Conservation (phyloP, 495 filamentous ascomycete species). For the Aspergillus kassunensis region DNA sequence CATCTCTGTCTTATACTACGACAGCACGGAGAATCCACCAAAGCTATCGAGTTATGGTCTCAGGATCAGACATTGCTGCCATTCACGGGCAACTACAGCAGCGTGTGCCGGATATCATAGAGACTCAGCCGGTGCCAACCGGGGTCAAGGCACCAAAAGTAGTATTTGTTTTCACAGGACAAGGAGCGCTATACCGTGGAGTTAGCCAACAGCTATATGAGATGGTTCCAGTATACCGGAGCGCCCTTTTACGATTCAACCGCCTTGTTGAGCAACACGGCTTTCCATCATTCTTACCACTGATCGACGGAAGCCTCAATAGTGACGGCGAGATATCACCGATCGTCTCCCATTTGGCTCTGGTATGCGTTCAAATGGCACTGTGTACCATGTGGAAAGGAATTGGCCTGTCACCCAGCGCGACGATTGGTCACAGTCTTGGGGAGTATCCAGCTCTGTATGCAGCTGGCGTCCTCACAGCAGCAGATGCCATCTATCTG, state of each 20-base stretch:
- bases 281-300: conserved; percentile 34
- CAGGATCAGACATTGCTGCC: too few relatives aligned
- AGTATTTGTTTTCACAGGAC: conserved; percentile 24
- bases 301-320: conserved; percentile 11
- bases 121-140: too few relatives aligned
- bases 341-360: conserved; percentile 18
- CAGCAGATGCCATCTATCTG: conserved; percentile 25
- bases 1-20: neutral
- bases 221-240: neutral
- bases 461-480: conserved; percentile 19
- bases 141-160: too few relatives aligned
- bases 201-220: conserved; percentile 41
- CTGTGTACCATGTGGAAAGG: conserved; percentile 16
- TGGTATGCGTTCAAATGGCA: conserved; percentile 21
- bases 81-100: too few relatives aligned
- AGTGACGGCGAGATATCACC: conserved; percentile 13
- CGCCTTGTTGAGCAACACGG: conserved; percentile 13
- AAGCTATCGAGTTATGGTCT: neutral
- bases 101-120: too few relatives aligned
- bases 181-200: conserved; percentile 47
- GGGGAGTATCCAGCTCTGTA: conserved; percentile 38
- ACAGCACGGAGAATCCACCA: neutral
- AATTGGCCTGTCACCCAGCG: neutral
- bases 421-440: conserved; percentile 30
- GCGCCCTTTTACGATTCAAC: neutral